Conservation (phyloP, 192 early-diverging fungal genomes). For the Rhizoclosmatium sp. region DNA sequence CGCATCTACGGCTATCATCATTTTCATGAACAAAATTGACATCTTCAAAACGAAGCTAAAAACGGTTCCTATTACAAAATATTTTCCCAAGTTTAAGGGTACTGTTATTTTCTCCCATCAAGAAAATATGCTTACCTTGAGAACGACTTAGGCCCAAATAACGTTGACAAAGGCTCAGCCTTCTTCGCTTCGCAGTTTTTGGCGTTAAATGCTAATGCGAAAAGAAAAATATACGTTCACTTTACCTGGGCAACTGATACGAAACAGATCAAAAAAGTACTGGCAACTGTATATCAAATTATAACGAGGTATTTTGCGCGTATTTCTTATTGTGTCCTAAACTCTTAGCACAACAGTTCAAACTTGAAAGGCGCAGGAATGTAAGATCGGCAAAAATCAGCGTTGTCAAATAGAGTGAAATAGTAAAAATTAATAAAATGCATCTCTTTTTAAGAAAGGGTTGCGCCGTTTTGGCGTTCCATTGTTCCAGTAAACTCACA, state of each 20-base stretch:
- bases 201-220: slow-evolving; percentile 40
- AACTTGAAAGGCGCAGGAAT: neutral
- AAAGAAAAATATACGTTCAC: slow-evolving; percentile 63
- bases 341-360: neutral
- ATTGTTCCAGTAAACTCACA: no score
- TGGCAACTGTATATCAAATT: slow-evolving; percentile 28
- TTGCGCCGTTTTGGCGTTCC: neutral
- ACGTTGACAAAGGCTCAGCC: slow-evolving; percentile 49
- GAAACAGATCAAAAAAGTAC: slow-evolving; percentile 54
- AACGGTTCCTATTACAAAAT: slow-evolving; percentile 33
- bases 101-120: neutral
- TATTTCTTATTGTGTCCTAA: neutral
- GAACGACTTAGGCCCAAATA: slow-evolving; percentile 44
- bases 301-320: neutral
- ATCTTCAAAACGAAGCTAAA: slow-evolving; percentile 54
- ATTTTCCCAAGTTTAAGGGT: slow-evolving; percentile 57
- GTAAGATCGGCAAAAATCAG: neutral
- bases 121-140: neutral
- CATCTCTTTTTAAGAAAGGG: neutral
- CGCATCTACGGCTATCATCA: slow-evolving; percentile 49
- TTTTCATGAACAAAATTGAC: slow-evolving; percentile 64
- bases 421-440: neutral
- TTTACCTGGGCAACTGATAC: slow-evolving; percentile 70
- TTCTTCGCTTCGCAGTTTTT: slow-evolving; percentile 54
- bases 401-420: neutral